A percentile compares a stretch with the other conserved stretches of the same genome.
phyloP scores from a whole-genome alignment of 2,329 filamentous ascomycete species.

The Ophiostoma piceae region DNA sequence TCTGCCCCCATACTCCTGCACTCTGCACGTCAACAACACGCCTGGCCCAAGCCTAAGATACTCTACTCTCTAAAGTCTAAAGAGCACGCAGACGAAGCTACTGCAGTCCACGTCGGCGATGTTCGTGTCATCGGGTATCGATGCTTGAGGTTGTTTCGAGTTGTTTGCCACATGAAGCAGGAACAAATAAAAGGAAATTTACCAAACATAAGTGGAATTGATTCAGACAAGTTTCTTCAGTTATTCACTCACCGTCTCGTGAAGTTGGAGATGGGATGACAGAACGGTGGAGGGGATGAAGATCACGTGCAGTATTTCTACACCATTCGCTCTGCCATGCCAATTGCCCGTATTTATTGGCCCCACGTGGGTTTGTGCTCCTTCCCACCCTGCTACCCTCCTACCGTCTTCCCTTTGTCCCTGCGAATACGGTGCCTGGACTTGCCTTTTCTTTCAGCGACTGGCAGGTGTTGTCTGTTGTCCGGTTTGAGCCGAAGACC shows the following conservation, averaged over 20 bases:
- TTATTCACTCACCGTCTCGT: background rate
- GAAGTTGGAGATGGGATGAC: background rate
- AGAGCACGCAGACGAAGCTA: background rate
- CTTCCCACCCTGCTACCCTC: background rate
- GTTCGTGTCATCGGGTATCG: conserved; percentile 8
- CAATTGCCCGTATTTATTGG: conserved; percentile 2
- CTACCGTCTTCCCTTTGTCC: conserved; percentile 4
- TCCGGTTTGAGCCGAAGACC: conserved; percentile 27
- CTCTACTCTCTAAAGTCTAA: background rate
- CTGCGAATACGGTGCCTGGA: conserved; percentile 6
- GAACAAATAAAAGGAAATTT: no score
- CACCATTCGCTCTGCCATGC: background rate
- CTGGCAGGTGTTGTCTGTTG: background rate
- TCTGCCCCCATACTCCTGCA: background rate
- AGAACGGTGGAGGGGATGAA: background rate
- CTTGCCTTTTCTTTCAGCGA: background rate
- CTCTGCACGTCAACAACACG: background rate
- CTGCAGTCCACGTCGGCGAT: conserved; percentile 9
- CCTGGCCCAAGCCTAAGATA: background rate
- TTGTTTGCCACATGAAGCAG: background rate
- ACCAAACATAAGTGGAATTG: no score
- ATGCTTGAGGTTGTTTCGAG: background rate
- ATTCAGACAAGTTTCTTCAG: no score
- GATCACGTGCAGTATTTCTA: background rate
- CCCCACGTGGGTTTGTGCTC: conserved; percentile 9